phyloP scores from a whole-genome alignment of 2,329 filamentous ascomycete genomes.

The Ophiostoma ips region DNA sequence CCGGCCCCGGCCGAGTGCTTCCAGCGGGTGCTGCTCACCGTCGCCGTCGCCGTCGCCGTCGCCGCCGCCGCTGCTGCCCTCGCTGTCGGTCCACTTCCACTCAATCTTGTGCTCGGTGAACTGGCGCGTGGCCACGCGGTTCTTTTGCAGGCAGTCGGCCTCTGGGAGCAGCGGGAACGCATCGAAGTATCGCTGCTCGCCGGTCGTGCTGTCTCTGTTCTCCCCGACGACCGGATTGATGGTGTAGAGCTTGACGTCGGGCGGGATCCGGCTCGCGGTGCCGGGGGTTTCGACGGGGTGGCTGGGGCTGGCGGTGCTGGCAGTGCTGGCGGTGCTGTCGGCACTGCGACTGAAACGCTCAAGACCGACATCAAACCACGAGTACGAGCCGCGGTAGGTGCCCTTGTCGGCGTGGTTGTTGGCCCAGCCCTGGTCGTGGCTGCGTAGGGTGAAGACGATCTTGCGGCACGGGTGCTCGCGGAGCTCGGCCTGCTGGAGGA shows the following conservation, averaged over 20 bases:
- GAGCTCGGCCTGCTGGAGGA: not conserved
- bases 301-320: not conserved
- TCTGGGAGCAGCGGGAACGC: constrained; percentile 24
- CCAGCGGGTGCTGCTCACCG: constrained; percentile 19
- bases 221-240: not conserved
- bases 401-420: constrained; percentile 19
- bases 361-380: constrained; percentile 50
- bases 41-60: constrained; percentile 1
- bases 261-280: not conserved
- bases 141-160: constrained; percentile 33
- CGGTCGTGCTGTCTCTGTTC: not conserved
- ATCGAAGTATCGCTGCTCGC: constrained; percentile 16
- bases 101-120: constrained; percentile 31
- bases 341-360: constrained; percentile 37
- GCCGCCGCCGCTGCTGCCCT: constrained; percentile 11
- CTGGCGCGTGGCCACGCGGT: constrained; percentile 24
- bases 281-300: not conserved
- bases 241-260: not conserved
- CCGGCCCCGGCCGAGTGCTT: constrained; percentile 32
- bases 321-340: too few relatives aligned
- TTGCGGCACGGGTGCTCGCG: constrained; percentile 41
- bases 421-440: constrained; percentile 46
- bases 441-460: constrained; percentile 44
- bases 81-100: constrained; percentile 39
- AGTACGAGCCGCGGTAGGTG: constrained; percentile 36